Evolutionary conservation across 345 rosid genomes (phyloP).

Genomic region (Eucalyptus sp.): DNA sequence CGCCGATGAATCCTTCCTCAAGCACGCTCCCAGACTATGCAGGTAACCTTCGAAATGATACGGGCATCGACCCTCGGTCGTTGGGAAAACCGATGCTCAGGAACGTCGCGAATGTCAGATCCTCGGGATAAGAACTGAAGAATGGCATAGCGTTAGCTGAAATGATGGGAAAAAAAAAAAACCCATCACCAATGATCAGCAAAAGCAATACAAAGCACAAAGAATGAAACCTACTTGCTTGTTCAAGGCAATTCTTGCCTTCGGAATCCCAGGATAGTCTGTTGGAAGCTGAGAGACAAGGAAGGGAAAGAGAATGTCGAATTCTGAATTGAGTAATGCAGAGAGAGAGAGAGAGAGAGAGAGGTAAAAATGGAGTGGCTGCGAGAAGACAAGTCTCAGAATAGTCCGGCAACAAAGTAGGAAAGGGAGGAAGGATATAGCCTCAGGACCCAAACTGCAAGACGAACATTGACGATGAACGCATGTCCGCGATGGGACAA

Average conservation of each 20-base stretch:
- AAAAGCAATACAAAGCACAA: not conserved
- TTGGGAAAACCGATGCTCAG: not conserved
- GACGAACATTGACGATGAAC: not conserved
- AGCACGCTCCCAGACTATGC: not conserved
- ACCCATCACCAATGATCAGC: not conserved
- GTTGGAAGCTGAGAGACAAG: not conserved
- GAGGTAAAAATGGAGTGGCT: not conserved
- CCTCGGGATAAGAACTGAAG: not conserved
- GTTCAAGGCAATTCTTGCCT: not conserved
- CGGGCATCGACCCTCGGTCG: not conserved
- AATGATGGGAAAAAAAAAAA: too few species aligned
- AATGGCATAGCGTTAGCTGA: not conserved
- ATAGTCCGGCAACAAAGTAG: not conserved
- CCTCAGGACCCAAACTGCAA: not conserved
- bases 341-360: not conserved
- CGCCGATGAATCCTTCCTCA: not conserved
- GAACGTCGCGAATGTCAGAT: not conserved
- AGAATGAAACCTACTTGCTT: not conserved
- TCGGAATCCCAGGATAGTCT: not conserved
- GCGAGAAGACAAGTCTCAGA: not conserved
- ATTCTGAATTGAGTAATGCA: not conserved
- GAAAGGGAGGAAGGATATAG: not conserved
- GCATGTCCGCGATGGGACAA: not conserved
- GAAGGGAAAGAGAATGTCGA: not conserved
- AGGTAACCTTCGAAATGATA: not conserved